Base-by-base conservation (phyloP, 257 asterid species). In the Salvia hispanica region DNA sequence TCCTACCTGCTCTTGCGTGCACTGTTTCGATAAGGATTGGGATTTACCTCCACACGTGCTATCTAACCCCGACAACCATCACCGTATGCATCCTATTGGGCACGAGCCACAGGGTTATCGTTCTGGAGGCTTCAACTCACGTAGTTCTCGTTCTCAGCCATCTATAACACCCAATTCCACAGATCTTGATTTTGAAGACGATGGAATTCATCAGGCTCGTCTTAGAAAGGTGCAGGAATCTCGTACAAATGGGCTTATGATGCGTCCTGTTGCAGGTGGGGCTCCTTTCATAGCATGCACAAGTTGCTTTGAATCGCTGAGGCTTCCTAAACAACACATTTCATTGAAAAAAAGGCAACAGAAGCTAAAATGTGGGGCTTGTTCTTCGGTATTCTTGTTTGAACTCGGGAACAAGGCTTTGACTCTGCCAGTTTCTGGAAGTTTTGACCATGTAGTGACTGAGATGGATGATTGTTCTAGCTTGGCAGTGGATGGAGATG, bases 251-350 rank as follows among this genome's bases (percentile, higher is more conserved):
- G 80, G 66, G 51, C 78, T 60, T 21, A 58, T 76, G 16, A 66
- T 74, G 76, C 74, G 61, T 76, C 87, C 99, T 13, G 69, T 93
- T 61, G 94, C 94, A 18, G 96, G 99, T 50, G 97, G 96, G 42
- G 95, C 99, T 58, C 99, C 99, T 4, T 79, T 90, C 42, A 59
- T 86, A 74, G 77, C 92, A 11, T 93, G 99, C 83, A 75, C 78
- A 61, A 85, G 83, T 69, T 93, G 99, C 86, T 90, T 82, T 68
- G 95, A 86, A 86, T 42, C 85, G 66, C 85, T 90, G 75, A 88
- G 76, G 70, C 72, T 93, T 50, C 81, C 94, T 12, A 82, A 70
- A 66, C 85, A 82, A 75, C 78, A 65, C 74, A 58, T 81, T 28
- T 72, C 82, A 10, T 61, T 28, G 33, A 80, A 60, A 45, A 86